Percentiles rank a stretch among this genome's conserved stretches.
These are phyloP conservation scores for Naematelia encephala DNA, from an alignment of 768 basidiomycete species.

Conservation along the genomic window DNA sequence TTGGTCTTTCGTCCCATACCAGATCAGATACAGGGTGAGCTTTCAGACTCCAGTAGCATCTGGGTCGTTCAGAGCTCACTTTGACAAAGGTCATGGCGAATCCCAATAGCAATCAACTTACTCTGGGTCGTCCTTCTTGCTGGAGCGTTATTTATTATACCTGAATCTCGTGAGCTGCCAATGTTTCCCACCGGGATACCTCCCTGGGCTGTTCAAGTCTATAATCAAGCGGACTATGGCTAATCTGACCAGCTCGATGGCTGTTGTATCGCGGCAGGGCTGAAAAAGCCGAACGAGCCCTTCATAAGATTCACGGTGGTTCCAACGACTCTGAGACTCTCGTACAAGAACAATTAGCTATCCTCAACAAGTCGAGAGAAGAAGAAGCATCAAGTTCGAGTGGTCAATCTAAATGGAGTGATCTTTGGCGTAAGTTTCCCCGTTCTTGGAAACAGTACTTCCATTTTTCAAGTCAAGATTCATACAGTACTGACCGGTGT, in stretches of 20 bases:
- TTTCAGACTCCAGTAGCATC: neutral
- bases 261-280: constrained; percentile 41
- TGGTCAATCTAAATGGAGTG: constrained; percentile 38
- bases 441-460: no score
- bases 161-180: constrained; percentile 36
- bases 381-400: constrained; percentile 35
- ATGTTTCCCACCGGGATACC: no score
- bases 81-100: constrained; percentile 30
- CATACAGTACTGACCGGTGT: neutral
- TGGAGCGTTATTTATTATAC: constrained; percentile 36
- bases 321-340: constrained; percentile 33
- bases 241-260: constrained; percentile 36
- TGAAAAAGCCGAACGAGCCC: constrained; percentile 42
- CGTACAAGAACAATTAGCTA: constrained; percentile 39
- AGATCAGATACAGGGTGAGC: constrained; percentile 23
- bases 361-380: constrained; percentile 40
- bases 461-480: no score
- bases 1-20: constrained; percentile 46
- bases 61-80: no score
- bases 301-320: constrained; percentile 39
- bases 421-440: constrained; percentile 30
- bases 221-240: no score
- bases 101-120: constrained; percentile 48
- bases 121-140: constrained; percentile 40
- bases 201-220: no score